These are phyloP conservation scores for Circinella umbellata DNA, from an alignment of 371 early-diverging fungal genomes.

Conservation along the genomic window DNA sequence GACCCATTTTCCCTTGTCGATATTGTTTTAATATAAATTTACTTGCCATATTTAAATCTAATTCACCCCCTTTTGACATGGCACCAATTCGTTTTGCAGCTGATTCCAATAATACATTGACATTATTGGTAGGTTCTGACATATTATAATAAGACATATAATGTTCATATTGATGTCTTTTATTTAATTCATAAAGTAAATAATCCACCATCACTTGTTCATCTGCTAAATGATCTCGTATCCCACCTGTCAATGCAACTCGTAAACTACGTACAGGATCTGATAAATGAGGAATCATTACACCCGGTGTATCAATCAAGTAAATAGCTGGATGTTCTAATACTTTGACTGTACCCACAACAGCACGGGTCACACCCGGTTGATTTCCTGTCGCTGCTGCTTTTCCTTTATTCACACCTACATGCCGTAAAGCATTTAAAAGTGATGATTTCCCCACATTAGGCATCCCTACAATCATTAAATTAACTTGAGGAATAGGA, in stretches of 20 bases:
- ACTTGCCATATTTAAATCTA: constrained; percentile 67
- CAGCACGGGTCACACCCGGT: constrained; percentile 89
- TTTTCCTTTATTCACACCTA: constrained; percentile 77
- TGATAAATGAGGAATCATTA: constrained; percentile 84
- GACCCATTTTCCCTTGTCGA: constrained; percentile 75
- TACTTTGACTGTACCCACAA: constrained; percentile 86
- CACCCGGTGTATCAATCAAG: constrained; percentile 91
- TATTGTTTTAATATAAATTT: constrained; percentile 76
- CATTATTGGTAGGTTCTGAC: constrained; percentile 70
- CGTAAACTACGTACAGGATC: constrained; percentile 80
- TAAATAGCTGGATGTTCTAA: constrained; percentile 86
- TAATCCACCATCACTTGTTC: constrained; percentile 87
- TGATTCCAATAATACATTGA: constrained; percentile 59
- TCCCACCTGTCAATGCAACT: constrained; percentile 87
- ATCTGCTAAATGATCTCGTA: constrained; percentile 85
- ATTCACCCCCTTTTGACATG: constrained; percentile 73
- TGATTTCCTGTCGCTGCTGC: constrained; percentile 85
- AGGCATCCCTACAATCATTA: constrained; percentile 95
- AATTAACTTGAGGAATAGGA: constrained; percentile 52
- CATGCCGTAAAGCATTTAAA: constrained; percentile 83
- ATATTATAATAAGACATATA: constrained; percentile 41
- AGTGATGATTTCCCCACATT: constrained; percentile 96
- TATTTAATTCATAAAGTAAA: constrained; percentile 83
- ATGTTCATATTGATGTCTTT: constrained; percentile 34
- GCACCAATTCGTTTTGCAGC: constrained; percentile 81